Evolutionary conservation across 495 filamentous ascomycete species (phyloP).

Genomic region (Aspergillus ellipticus): DNA sequence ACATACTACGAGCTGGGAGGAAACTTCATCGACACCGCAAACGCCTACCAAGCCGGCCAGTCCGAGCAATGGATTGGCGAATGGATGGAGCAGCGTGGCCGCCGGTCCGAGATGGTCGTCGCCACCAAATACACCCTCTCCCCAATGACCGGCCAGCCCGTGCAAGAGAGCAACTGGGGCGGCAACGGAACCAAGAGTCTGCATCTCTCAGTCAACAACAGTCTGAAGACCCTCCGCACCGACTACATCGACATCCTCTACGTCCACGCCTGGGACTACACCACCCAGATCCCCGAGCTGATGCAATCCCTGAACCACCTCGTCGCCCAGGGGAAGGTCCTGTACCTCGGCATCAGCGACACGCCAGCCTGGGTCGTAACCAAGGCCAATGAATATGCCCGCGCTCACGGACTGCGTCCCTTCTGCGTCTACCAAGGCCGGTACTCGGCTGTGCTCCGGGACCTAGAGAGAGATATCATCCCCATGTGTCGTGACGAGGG

Average conservation of each 20-base stretch:
- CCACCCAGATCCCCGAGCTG: slow-evolving; percentile 60
- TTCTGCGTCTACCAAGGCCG: slow-evolving; percentile 67
- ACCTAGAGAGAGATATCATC: slow-evolving; percentile 68
- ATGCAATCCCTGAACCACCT: slow-evolving; percentile 67
- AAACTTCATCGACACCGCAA: slow-evolving; percentile 14
- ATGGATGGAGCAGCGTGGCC: slow-evolving; percentile 17
- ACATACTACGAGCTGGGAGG: slow-evolving; percentile 7
- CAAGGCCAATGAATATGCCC: slow-evolving; percentile 64
- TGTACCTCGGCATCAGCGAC: slow-evolving; percentile 68
- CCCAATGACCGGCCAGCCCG: slow-evolving; percentile 24
- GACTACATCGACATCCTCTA: slow-evolving; percentile 60
- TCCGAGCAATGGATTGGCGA: slow-evolving; percentile 11
- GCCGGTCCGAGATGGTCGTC: slow-evolving; percentile 61
- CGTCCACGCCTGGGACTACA: slow-evolving; percentile 65
- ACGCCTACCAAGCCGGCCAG: slow-evolving; percentile 5
- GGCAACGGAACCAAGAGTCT: slow-evolving; percentile 61
- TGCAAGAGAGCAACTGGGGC: slow-evolving; percentile 48
- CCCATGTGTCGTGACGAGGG: slow-evolving; percentile 63
- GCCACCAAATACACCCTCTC: slow-evolving; percentile 66
- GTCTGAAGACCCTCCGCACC: slow-evolving; percentile 59
- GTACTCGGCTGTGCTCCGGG: slow-evolving; percentile 57
- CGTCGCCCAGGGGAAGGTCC: slow-evolving; percentile 58
- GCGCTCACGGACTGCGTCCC: slow-evolving; percentile 56
- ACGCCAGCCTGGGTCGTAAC: slow-evolving; percentile 65
- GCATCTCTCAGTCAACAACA: slow-evolving; percentile 48